Evolutionary conservation across 371 early-diverging fungal genomes (phyloP).

Genomic region (Lichtheimia ornata): DNA sequence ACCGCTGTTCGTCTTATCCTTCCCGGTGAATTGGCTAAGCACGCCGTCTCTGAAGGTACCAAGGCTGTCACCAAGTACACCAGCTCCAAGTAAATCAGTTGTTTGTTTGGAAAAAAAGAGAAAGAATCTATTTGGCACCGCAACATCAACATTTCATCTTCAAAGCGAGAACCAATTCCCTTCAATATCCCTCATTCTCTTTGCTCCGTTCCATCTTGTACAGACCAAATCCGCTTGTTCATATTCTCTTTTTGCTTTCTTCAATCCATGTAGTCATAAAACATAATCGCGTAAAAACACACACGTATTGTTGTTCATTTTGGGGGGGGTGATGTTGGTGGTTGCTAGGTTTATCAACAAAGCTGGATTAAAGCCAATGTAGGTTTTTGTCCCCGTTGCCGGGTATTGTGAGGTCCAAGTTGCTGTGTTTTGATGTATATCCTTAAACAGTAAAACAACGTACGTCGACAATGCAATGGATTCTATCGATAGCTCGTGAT

Average conservation of each 20-base stretch:
- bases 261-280: conserved; percentile 6
- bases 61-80: conserved; percentile 98
- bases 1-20: conserved; percentile 92
- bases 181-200: conserved; percentile 1
- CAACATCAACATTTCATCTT: not conserved
- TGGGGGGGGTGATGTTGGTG: no score
- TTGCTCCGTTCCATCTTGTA: conserved; percentile 4
- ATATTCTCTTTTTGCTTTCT: conserved; percentile 6
- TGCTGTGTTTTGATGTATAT: no score
- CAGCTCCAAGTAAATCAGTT: conserved; percentile 63
- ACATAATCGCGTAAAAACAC: not conserved
- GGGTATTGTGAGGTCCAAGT: no score
- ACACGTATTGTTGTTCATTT: no score
- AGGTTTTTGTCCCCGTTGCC: not conserved
- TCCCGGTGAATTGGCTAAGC: conserved; percentile 96
- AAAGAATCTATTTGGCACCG: conserved; percentile 2
- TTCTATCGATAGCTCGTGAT: no score
- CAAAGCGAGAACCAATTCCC: conserved; percentile 4
- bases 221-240: conserved; percentile 6
- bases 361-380: not conserved
- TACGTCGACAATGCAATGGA: no score
- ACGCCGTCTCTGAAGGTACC: conserved; percentile 97
- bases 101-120: conserved; percentile 2
- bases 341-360: not conserved
- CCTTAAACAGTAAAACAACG: no score